Evolutionary conservation across 1,139 yeast species (phyloP), one percentile per base, ranked within the genome.

Genomic region (Geotrichum candidum): DNA sequence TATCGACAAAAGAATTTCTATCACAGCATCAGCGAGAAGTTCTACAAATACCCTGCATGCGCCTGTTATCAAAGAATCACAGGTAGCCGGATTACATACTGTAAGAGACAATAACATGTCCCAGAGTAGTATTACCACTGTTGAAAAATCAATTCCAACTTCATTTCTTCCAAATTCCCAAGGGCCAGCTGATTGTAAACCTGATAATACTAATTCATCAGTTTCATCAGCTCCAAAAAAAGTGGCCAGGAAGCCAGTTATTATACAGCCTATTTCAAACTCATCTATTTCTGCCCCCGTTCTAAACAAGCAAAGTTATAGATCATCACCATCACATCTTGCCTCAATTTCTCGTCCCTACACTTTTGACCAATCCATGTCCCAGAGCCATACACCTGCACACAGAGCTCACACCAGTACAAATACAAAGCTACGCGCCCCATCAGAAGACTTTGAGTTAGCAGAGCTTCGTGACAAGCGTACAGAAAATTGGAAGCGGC

Each of bases 401-500:
- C n/a, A 18, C 22, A 18, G 46, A n/a, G 22, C 6, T 5, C 46
- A 11, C 2, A 41, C 46, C 6, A 41, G 46, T n/a, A 5, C 18
- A 15, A 41, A n/a, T 15, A 6, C 22, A 6, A 41, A 4, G 18
- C 18, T 41, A n/a, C 46, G 46, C 18, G 18, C 46, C 18, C 18
- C 67, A 9, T 72, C 66, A 62, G 69, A 69, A 48, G 69, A 66
- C 53, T 72, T 69, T 33, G 66, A 65, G 31, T 63, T 56, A 53
- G 27, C 62, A 13, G 66, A 67, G 13, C 53, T 63, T 3, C 63
- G 73, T 25, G 82, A 79, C 63, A 77, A 74, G 60, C 76, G 73
- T 56, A 73, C 75, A 18, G 81, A 78, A 29, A 66, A 68, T 35
- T 80, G 83, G 83, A 74, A 74, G 59, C 64, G 65, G 54, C 72